Conservation (phyloP, 805 yeast species). For the Millerozyma acaciae region DNA sequence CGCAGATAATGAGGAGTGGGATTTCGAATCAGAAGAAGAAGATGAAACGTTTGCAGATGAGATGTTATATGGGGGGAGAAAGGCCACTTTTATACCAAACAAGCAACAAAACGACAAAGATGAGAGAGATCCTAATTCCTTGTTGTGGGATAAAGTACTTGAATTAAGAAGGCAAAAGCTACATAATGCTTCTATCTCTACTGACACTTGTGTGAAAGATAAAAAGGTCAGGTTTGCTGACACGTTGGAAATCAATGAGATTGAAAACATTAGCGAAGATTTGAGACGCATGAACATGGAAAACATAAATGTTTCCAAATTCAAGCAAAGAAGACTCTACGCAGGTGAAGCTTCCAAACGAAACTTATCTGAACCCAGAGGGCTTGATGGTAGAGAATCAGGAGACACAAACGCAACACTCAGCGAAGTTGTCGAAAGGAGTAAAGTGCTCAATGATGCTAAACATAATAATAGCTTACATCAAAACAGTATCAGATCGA, state of each 20-base stretch:
- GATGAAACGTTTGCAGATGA: slow-evolving; percentile 31
- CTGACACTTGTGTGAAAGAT: slow-evolving; percentile 12
- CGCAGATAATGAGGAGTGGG: slow-evolving; percentile 37
- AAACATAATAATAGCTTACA: no score
- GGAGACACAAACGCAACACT: no score
- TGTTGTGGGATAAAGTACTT: slow-evolving; percentile 41
- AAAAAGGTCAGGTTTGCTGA: slow-evolving; percentile 55
- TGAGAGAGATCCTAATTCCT: slow-evolving; percentile 11
- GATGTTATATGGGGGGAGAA: slow-evolving; percentile 18
- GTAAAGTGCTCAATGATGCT: no score
- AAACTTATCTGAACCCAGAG: no score
- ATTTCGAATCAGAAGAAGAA: slow-evolving; percentile 21
- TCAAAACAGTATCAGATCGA: no score
- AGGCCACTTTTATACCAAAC: slow-evolving; percentile 10
- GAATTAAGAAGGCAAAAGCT: slow-evolving; percentile 16
- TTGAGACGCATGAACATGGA: slow-evolving; percentile 27
- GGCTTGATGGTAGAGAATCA: no score
- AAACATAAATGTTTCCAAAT: slow-evolving; percentile 15
- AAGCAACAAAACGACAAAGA: not conserved
- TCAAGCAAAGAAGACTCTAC: slow-evolving; percentile 13
- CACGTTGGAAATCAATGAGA: slow-evolving; percentile 52
- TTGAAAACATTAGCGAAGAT: slow-evolving; percentile 53
- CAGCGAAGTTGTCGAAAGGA: no score
- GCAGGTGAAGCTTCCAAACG: no score
- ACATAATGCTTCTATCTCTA: not conserved